Evolutionary conservation across 2,329 filamentous ascomycete species (phyloP).

Genomic region (Penicillium frequentans): DNA sequence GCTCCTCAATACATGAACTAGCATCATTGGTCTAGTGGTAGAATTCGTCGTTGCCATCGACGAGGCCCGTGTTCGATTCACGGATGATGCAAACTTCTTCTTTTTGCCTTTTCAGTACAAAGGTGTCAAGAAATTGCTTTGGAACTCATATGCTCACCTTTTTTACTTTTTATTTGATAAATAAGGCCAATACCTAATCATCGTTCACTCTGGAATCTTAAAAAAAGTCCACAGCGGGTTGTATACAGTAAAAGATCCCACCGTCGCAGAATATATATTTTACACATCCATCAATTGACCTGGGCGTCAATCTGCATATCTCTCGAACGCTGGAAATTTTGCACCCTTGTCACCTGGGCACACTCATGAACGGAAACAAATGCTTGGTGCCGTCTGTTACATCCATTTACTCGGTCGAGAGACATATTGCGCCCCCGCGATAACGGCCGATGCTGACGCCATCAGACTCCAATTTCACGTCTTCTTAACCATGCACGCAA

Average conservation of each 20-base stretch:
- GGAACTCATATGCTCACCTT: no score
- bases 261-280: no score
- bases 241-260: no score
- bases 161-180: no score
- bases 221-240: neutral
- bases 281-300: no score
- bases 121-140: neutral
- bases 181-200: no score
- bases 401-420: conserved; percentile 5
- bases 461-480: conserved; percentile 27
- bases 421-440: neutral
- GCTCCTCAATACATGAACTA: conserved; percentile 7
- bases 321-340: no score
- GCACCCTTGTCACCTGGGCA: no score
- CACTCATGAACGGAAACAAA: neutral
- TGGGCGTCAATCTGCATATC: no score
- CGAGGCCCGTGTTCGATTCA: conserved; percentile 50
- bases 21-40: conserved; percentile 46
- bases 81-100: conserved; percentile 41
- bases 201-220: no score
- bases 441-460: conserved; percentile 21
- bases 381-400: neutral
- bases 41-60: conserved; percentile 43
- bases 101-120: neutral
- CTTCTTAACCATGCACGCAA: conserved; percentile 18